Evolutionary conservation across 768 basidiomycete genomes (phyloP).

Genomic region (Lactarius pseudohatsudake): DNA sequence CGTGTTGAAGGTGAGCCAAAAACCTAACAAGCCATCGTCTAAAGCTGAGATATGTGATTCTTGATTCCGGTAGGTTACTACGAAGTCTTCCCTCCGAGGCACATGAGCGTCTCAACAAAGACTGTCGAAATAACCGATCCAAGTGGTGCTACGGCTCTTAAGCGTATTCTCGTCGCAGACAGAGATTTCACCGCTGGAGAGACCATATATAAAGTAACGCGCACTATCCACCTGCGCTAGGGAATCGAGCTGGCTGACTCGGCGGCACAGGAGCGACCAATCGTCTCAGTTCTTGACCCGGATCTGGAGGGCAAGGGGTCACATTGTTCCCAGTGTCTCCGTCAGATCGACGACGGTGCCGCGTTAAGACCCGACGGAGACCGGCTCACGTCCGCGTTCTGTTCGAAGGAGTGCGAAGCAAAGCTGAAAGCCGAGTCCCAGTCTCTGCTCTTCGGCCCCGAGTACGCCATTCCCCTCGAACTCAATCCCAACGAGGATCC

Average conservation of each 20-base stretch:
- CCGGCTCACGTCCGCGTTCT: slow-evolving; percentile 61
- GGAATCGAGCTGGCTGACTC: not conserved
- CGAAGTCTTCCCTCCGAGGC: slow-evolving; percentile 70
- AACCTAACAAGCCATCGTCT: slow-evolving; percentile 16
- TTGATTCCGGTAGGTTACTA: slow-evolving; percentile 62
- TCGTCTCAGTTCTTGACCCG: slow-evolving; percentile 66
- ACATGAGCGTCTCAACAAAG: slow-evolving; percentile 65
- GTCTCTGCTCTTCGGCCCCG: slow-evolving; percentile 67
- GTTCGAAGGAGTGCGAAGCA: slow-evolving; percentile 65
- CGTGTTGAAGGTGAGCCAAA: slow-evolving; percentile 72
- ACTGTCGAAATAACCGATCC: slow-evolving; percentile 33
- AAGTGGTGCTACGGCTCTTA: slow-evolving; percentile 41
- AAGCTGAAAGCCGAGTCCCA: slow-evolving; percentile 60
- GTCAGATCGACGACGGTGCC: slow-evolving; percentile 48
- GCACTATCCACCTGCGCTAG: slow-evolving; percentile 5
- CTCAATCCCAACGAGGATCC: slow-evolving; percentile 38
- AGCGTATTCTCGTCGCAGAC: slow-evolving; percentile 51
- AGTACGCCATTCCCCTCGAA: slow-evolving; percentile 54
- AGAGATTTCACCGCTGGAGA: slow-evolving; percentile 72
- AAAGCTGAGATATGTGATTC: slow-evolving; percentile 31
- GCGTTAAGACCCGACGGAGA: slow-evolving; percentile 50
- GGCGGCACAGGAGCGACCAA: slow-evolving; percentile 63
- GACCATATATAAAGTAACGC: slow-evolving; percentile 67
- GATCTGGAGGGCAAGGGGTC: slow-evolving; percentile 69
- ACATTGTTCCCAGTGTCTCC: slow-evolving; percentile 74